Conservation (phyloP, 1,284 basidiomycete species). For the Grifola frondosa region DNA sequence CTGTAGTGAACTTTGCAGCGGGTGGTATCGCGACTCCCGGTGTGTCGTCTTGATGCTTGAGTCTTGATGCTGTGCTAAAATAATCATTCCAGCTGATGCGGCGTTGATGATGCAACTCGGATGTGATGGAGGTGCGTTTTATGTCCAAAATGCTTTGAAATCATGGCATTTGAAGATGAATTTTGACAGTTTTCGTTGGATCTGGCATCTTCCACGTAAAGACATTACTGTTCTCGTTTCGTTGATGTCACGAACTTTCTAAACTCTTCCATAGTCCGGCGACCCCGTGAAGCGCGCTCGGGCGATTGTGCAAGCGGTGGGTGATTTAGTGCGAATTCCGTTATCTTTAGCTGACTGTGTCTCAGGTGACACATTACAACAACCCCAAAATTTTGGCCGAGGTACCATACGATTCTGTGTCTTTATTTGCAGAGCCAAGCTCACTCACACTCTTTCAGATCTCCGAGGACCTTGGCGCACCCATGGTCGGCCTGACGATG, state of each 20-base stretch:
- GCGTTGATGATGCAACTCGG: conserved; percentile 99
- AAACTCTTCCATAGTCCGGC: conserved; percentile 62
- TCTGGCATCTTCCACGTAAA: conserved; percentile 92
- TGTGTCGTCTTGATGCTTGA: conserved; percentile 31
- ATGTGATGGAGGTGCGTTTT: conserved; percentile 87
- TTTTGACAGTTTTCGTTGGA: conserved; percentile 78
- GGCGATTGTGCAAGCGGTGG: conserved; percentile 95
- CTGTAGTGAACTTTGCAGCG: conserved; percentile 95
- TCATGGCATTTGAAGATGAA: conserved; percentile 11
- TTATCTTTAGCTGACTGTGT: conserved; percentile 11
- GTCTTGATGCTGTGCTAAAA: conserved; percentile 6
- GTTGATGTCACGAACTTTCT: conserved; percentile 7
- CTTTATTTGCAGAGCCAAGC: conserved; percentile 3
- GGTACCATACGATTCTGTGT: conserved; percentile 36
- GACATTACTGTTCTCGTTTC: conserved; percentile 14
- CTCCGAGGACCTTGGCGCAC: conserved; percentile 85
- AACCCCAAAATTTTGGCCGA: conserved; percentile 86
- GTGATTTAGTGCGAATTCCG: conserved; percentile 18
- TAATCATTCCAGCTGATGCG: conserved; percentile 70
- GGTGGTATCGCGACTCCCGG: conserved; percentile 96
- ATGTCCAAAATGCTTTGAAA: conserved; percentile 8
- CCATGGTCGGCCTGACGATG: conserved; percentile 95
- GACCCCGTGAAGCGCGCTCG: conserved; percentile 93
- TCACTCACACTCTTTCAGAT: conserved; percentile 45
- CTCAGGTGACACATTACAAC: conserved; percentile 90